Evolutionary conservation across 768 basidiomycete genomes (phyloP), one percentile per base, ranked within the genome.

Genomic region (Xerocomellus dryophilus): DNA sequence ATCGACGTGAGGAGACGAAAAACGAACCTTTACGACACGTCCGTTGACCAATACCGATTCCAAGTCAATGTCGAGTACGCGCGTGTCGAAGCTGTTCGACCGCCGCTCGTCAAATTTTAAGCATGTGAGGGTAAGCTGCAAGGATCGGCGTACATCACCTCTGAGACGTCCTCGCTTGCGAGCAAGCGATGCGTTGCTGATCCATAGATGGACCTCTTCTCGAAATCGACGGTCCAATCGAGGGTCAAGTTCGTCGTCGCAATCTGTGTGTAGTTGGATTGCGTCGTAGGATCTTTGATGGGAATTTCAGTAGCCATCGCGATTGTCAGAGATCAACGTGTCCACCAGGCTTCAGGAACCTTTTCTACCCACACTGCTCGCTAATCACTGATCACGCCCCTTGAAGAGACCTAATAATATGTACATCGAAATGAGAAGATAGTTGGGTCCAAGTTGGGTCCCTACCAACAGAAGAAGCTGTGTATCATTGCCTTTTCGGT

Each of bases 181-280:
- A 70, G 31, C 20, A 86, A 57, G 8, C 62, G 66, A 54, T 84
- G 78, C 1, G 69, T 73, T 12, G 73, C 83, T 0, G 73, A 69
- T 0, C 85, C 86, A 23, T 66, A 51, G 56, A 88, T 71, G 53
- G 71, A 61, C 53, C 78, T 61, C 23, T 67, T 62, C 3, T 66
- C 60, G 69, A 82, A 86, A 68, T 87, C 78, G 64, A 88, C 66
- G 0, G 66, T 70, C 85, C 83, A 85, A 46, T 81, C 74, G 40
- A 88, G 72, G 29, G 75, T 62, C 23, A 84, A 67, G 57, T 85
- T 76, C 21, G 70, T 71, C 5, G 81, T 79, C 12, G 66, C 60
- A 60, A 84, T 70, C 40, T 77, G 61, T 17, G 65, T 63, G 63
- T 82, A 85, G 71, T 86, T 86, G n/a, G 82, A 75, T 57, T 82